Conservation (phyloP, 169 alveolate species). For the Eimeria sp. region DNA sequence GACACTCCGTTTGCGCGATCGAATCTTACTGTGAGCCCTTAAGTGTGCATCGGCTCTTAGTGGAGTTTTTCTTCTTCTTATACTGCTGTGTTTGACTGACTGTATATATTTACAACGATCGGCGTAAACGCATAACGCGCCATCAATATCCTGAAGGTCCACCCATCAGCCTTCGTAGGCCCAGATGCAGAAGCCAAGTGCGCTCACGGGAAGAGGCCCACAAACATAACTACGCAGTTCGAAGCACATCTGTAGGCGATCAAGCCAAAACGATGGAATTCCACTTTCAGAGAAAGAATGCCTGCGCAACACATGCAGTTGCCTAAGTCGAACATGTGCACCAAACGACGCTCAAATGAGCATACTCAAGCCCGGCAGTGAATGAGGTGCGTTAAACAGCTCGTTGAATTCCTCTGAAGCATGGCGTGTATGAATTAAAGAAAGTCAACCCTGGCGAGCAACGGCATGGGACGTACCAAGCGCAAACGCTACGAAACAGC, state of each 20-base stretch:
- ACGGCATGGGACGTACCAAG: constrained; percentile 47
- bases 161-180: not conserved
- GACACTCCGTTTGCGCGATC: not conserved
- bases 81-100: constrained; percentile 13
- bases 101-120: constrained; percentile 53
- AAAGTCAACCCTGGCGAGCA: not conserved
- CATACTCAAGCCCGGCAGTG: constrained; percentile 41
- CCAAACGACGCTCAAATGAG: not conserved
- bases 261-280: constrained; percentile 23
- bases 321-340: not conserved
- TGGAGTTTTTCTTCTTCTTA: not conserved
- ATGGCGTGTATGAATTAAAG: not conserved
- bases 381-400: constrained; percentile 29
- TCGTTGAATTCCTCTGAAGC: constrained; percentile 61
- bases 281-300: constrained; percentile 23
- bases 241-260: constrained; percentile 41
- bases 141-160: constrained; percentile 62
- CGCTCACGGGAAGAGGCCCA: constrained; percentile 66
- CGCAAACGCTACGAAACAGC: constrained; percentile 68
- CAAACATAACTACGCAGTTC: constrained; percentile 44
- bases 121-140: constrained; percentile 81
- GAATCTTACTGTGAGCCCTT: constrained; percentile 74
- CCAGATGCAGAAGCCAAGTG: not conserved
- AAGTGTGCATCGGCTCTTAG: not conserved
- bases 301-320: constrained; percentile 27